Conservation (phyloP, 169 alveolate genomes). For the Cryptosporidium baileyi region DNA sequence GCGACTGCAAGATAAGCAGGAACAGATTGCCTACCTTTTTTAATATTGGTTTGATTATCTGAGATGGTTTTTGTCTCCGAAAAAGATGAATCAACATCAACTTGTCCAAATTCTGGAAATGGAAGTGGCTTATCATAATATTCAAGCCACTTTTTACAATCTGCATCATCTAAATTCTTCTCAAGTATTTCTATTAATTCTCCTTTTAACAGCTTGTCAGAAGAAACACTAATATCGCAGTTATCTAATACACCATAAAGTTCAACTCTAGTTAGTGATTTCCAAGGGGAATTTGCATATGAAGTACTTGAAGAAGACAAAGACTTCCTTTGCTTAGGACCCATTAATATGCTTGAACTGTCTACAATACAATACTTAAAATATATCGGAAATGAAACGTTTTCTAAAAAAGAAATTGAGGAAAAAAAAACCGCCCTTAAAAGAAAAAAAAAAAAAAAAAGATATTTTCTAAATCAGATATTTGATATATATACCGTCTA, state of each 20-base stretch:
- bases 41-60: background rate
- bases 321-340: constrained; percentile 44
- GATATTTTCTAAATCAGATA: background rate
- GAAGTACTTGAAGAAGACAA: constrained; percentile 1
- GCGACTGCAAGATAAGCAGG: constrained; percentile 59
- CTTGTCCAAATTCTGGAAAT: background rate
- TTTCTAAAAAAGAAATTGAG: background rate
- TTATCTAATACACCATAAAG: constrained; percentile 29
- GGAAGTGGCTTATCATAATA: constrained; percentile 46
- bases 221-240: constrained; percentile 15
- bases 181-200: constrained; percentile 34
- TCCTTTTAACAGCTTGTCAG: constrained; percentile 24
- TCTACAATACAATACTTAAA: too few relatives aligned
- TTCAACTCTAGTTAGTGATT: constrained; percentile 35
- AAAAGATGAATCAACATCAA: background rate
- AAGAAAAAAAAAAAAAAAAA: too few relatives aligned
- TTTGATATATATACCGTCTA: background rate
- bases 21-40: constrained; percentile 18
- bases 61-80: background rate
- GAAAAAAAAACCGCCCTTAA: too few relatives aligned
- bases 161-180: background rate
- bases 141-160: constrained; percentile 47
- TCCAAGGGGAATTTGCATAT: constrained; percentile 49
- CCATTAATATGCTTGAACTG: too few relatives aligned
- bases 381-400: background rate